phyloP scores from a whole-genome alignment of 2,329 filamentous ascomycete species.

The Elsinoe fawcettii region DNA sequence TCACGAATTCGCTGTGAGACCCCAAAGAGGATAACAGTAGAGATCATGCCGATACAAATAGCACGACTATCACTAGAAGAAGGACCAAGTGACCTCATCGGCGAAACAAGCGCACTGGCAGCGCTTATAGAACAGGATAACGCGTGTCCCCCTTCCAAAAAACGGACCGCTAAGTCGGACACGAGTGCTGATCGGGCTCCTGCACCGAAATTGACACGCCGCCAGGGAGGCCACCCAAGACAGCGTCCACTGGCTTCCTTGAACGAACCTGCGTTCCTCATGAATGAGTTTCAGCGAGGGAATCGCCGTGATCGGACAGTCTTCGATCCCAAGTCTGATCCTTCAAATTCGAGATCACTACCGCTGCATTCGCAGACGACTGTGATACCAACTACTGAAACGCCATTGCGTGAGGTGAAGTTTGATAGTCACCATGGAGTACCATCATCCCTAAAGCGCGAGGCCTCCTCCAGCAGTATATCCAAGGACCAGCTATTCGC shows the following conservation, averaged over 20 bases:
- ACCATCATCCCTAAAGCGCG: slow-evolving; percentile 1
- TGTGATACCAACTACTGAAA: slow-evolving; percentile 50
- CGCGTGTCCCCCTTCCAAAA: slow-evolving; percentile 13
- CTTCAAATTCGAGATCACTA: background rate
- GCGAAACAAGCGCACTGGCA: background rate
- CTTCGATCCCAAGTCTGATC: background rate
- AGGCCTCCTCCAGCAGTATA: slow-evolving; percentile 37
- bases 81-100: background rate
- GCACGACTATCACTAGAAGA: slow-evolving; percentile 10
- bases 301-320: background rate
- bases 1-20: background rate
- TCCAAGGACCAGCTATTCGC: slow-evolving; percentile 69
- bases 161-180: slow-evolving; percentile 9
- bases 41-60: slow-evolving; percentile 10
- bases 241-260: background rate
- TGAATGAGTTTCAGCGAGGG: background rate
- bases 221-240: background rate
- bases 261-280: background rate
- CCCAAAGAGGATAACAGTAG: background rate
- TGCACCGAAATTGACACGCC: background rate
- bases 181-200: background rate
- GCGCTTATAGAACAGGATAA: background rate
- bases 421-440: background rate
- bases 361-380: background rate
- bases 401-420: slow-evolving; percentile 32